A percentile compares a stretch with the other conserved stretches of the same genome.
These are phyloP conservation scores for Phytophthora cactorum DNA, from an alignment of 352 stramenopile genomes.

Conservation along the genomic window DNA sequence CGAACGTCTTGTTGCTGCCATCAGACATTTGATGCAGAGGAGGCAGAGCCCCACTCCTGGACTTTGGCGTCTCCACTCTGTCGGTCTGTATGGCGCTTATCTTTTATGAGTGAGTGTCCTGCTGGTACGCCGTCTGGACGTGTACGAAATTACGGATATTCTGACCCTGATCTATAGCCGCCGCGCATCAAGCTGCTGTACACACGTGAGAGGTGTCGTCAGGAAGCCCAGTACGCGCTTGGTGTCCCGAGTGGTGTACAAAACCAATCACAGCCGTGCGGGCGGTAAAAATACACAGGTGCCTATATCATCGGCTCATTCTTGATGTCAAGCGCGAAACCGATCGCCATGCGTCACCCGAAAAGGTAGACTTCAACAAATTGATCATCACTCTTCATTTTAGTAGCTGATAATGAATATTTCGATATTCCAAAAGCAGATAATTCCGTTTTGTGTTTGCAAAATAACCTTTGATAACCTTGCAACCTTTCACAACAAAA, in stretches of 20 bases:
- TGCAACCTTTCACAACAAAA: background rate
- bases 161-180: conserved; percentile 11
- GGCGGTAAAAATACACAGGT: conserved; percentile 24
- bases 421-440: background rate
- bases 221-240: conserved; percentile 1
- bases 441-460: background rate
- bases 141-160: conserved; percentile 12
- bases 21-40: conserved; percentile 31
- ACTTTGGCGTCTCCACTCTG: conserved; percentile 16
- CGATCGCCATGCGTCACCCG: background rate
- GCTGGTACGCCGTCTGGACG: background rate
- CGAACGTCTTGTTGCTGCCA: conserved; percentile 7
- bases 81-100: conserved; percentile 6
- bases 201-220: conserved; percentile 7
- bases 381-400: conserved; percentile 28
- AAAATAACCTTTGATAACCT: background rate
- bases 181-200: conserved; percentile 32
- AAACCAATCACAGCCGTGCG: conserved; percentile 13
- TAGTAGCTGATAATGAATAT: no score
- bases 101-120: background rate
- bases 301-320: background rate
- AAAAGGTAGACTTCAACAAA: conserved; percentile 20
- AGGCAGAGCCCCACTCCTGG: conserved; percentile 15
- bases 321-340: background rate
- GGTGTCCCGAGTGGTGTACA: conserved; percentile 6